Evolutionary conservation across 2,329 filamentous ascomycete species (phyloP).

Genomic region (Ascochyta pisi): DNA sequence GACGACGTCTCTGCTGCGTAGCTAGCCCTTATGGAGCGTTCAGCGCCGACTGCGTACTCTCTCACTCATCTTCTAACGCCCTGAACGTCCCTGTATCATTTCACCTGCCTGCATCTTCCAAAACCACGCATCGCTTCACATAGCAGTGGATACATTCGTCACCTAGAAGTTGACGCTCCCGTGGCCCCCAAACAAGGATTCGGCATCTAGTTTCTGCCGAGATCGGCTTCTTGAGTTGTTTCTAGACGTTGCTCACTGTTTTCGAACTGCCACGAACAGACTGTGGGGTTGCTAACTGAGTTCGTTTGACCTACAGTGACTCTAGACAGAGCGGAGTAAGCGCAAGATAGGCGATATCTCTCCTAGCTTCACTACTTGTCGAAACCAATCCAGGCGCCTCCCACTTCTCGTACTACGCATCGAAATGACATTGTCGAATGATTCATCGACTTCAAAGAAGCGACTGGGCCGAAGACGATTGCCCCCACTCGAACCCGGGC

Average conservation of each 20-base stretch:
- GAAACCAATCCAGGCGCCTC: not conserved
- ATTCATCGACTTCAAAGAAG: conserved; percentile 32
- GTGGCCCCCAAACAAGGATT: conserved; percentile 3
- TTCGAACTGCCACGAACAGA: not conserved
- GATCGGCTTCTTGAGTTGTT: not conserved
- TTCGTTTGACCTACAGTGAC: not conserved
- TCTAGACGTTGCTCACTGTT: not conserved
- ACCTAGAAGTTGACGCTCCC: not conserved
- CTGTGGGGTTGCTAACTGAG: not conserved
- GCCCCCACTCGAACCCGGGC: conserved; percentile 43
- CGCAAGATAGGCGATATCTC: not conserved
- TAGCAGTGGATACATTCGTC: not conserved
- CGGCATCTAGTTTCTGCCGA: not conserved
- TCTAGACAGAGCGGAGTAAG: not conserved
- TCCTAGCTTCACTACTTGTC: not conserved
- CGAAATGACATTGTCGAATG: conserved; percentile 32
- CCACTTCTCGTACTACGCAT: not conserved
- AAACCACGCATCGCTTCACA: not conserved
- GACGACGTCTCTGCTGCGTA: conserved; percentile 2
- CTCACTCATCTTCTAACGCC: not conserved
- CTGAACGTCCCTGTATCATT: not conserved
- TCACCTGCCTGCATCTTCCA: not conserved
- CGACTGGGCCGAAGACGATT: conserved; percentile 39
- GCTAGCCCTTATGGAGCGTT: conserved; percentile 8
- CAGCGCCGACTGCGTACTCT: conserved; percentile 4